phyloP scores from a whole-genome alignment of 257 asterid genomes.

The Haberlea rhodopensis region DNA sequence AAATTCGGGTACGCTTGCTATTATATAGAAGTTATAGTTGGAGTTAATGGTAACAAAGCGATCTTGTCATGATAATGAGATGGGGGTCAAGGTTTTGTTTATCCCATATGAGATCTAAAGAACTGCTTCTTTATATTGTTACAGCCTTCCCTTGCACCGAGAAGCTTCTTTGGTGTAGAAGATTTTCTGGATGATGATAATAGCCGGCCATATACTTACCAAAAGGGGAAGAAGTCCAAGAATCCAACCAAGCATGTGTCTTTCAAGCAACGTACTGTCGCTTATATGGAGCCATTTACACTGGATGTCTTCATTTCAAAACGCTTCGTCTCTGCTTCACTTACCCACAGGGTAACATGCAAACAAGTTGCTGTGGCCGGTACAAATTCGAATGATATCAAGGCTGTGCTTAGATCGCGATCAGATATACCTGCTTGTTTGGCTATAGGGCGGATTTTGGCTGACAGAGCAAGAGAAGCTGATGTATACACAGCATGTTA shows the following conservation, averaged over 20 bases:
- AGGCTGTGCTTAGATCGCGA: conserved; percentile 81
- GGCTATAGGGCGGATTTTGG: conserved; percentile 66
- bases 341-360: conserved; percentile 91
- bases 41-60: neutral
- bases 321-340: conserved; percentile 87
- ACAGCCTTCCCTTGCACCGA: conserved; percentile 65
- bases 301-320: conserved; percentile 86
- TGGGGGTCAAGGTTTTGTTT: neutral
- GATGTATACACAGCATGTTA: conserved; percentile 83
- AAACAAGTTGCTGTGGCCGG: conserved; percentile 98
- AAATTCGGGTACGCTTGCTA: too few relatives aligned
- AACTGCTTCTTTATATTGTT: conserved; percentile 6
- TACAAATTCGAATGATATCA: conserved; percentile 88
- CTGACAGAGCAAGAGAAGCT: conserved; percentile 89
- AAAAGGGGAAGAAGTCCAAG: conserved; percentile 76
- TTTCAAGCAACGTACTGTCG: conserved; percentile 83
- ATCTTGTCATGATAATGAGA: neutral
- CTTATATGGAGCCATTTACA: conserved; percentile 92
- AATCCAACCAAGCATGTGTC: conserved; percentile 74
- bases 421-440: conserved; percentile 91
- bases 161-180: conserved; percentile 96
- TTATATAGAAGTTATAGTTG: too few relatives aligned
- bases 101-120: neutral
- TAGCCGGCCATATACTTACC: conserved; percentile 84
- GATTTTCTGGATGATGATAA: conserved; percentile 87